Conservation (phyloP, 352 stramenopile genomes). For the Phytophthora capsici region DNA sequence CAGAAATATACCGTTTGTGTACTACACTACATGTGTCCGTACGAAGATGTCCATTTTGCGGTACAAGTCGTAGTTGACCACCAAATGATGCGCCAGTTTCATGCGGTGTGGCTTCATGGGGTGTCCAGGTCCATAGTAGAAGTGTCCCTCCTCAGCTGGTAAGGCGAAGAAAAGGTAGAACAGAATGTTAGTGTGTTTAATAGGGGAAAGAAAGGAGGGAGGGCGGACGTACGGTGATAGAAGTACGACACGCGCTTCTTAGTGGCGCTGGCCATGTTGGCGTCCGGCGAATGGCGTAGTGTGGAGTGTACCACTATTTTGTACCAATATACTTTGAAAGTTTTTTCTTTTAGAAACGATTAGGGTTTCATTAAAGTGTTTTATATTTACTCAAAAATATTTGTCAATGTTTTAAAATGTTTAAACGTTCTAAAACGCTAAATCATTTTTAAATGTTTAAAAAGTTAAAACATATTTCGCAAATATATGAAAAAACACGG, state of each 20-base stretch:
- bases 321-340: neutral
- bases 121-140: constrained; percentile 97
- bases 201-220: neutral
- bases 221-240: constrained; percentile 73
- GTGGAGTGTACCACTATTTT: neutral
- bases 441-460: too few species aligned
- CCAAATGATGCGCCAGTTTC: constrained; percentile 98
- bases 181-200: neutral
- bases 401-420: too few species aligned
- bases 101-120: constrained; percentile 98
- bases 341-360: neutral
- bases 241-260: constrained; percentile 90
- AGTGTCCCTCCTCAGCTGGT: constrained; percentile 95
- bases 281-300: constrained; percentile 10
- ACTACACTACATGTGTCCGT: constrained; percentile 11
- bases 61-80: constrained; percentile 99
- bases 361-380: too few species aligned
- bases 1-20: neutral
- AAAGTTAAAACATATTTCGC: too few species aligned
- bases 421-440: too few species aligned
- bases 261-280: constrained; percentile 43
- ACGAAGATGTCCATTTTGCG: constrained; percentile 99
- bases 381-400: too few species aligned
- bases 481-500: neutral
- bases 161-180: constrained; percentile 2